Evolutionary conservation across 1,139 yeast genomes (phyloP), one percentile per base, ranked within the genome.

Genomic region (Blastobotrys proliferans): DNA sequence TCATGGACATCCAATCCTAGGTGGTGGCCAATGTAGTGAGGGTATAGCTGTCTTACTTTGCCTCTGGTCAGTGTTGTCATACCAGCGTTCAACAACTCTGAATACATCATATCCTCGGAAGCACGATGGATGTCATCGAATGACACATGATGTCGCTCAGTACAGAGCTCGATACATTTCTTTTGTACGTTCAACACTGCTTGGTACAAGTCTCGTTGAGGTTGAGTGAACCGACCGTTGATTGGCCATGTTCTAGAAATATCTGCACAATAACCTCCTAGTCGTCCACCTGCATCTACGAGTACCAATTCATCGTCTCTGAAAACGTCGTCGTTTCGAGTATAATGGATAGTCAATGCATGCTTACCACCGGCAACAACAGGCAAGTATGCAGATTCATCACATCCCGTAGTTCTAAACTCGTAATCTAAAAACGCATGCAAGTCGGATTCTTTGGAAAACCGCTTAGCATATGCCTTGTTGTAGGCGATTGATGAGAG

Each of bases 191-290:
- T 79, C 44, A 94, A 68, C 6, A 92, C 95, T 1, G 92, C 95
- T 54, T 85, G 83, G 60, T 94, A 94, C 26, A 94, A 66, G 50
- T 92, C 98, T 37, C 72, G 73, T 63, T 94, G 98, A 1, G 95
- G 79, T 3, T 69, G 77, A 1, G 83, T 65, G 61, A 92, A 94
- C 40, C 77, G 77, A 1, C 77, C 75, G 27, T 76, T 74, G 41
- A 82, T 83, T 9, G 99, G 98, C 97, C 98, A 94, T 0, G 97
- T 83, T 51, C 98, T 73, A 1, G 97, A 88, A 37, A 94, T 92
- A 63, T 94, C 99, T 1, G 97, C 82, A 59, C 95, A 83, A 63
- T 94, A 94, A 0, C 97, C 97, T 22, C 97, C 98, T 33, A 83
- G 66, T 47, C 86, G 76, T 4, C 97, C 99, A 0, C 95, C 95